Conservation (phyloP, 768 basidiomycete genomes). For the Leucocoprinus leucothites region DNA sequence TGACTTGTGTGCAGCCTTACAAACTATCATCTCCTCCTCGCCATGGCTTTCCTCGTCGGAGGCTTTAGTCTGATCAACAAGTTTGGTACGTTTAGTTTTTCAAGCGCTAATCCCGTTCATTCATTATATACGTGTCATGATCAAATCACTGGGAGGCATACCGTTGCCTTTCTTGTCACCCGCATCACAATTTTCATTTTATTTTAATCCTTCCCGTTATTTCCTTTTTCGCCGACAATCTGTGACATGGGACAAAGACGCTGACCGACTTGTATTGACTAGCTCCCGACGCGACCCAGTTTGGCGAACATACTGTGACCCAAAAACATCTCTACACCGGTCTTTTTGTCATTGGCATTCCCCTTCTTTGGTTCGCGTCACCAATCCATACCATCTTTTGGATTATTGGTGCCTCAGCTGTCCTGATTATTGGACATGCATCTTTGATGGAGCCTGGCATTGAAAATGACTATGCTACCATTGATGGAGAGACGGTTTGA, state of each 20-base stretch:
- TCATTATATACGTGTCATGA: not conserved
- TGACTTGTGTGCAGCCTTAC: slow-evolving; percentile 57
- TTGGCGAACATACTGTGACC: slow-evolving; percentile 79
- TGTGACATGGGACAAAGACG: not conserved
- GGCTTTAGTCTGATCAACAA: slow-evolving; percentile 89
- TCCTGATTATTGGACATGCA: slow-evolving; percentile 86
- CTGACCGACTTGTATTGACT: not conserved
- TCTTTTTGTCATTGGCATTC: slow-evolving; percentile 90
- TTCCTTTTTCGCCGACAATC: not conserved
- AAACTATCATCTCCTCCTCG: slow-evolving; percentile 77
- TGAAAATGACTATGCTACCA: slow-evolving; percentile 85
- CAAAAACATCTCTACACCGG: slow-evolving; percentile 86
- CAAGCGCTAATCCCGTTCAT: not conserved
- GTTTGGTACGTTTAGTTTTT: slow-evolving; percentile 60
- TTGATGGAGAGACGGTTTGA: slow-evolving; percentile 64
- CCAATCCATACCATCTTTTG: slow-evolving; percentile 88
- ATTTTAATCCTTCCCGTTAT: not conserved
- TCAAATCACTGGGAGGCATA: not conserved
- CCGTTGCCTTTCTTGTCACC: not conserved
- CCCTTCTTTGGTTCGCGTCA: slow-evolving; percentile 76
- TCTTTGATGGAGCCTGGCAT: slow-evolving; percentile 90
- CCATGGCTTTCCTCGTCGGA: slow-evolving; percentile 84
- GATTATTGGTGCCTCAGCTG: slow-evolving; percentile 84
- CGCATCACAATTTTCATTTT: not conserved
- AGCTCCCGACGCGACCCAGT: slow-evolving; percentile 85